Base-by-base conservation (phyloP, 106 monocot genomes). In the Gastrodia elata region DNA sequence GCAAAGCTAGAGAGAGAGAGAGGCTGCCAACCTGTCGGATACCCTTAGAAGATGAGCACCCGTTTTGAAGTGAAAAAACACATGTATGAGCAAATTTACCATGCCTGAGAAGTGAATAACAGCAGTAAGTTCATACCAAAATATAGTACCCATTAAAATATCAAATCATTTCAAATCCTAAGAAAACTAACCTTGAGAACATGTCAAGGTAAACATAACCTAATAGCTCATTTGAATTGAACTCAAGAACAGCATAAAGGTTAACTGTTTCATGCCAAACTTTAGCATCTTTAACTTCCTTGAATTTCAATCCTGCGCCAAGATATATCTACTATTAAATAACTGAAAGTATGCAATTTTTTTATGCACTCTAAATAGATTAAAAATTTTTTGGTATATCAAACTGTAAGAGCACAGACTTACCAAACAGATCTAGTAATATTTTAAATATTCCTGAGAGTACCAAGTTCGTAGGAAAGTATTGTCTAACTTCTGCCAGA, bases 161-260 rank as follows among this genome's bases (percentile, higher is more conserved):
- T 26, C 24, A 73, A 52, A 25, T 16, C n/a, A 70, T 37, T 65
- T 16, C 7, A 56, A 35, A 55, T 46, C 10, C 16, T 25, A 33
- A 72, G 32, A 72, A 68, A 82, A 64, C 39, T 9, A 48, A 98
- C 98, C 98, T 98, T 46, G 84, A 81, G 81, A 85, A 85, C 36
- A 88, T 78, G 73, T 98, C 98, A 38, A 98, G 85, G 68, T 87
- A 98, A 76, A 98, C 87, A 55, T 93, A 98, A 75, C 98, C 98
- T 76, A 98, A 65, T 11, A 98, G 85, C 74, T 93, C 93, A 77
- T 36, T 77, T 49, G 86, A 85, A 80, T 77, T 89, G 24, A 73
- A 68, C 79, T 93, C 93, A 26, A 64, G 65, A 77, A 93, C 91
- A 78, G 88, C 83, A 77, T 84, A 98, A 55, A 93, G 34, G 39